Evolutionary conservation across 495 filamentous ascomycete genomes (phyloP), one percentile per base, ranked within the genome.

Genomic region (Pseudomonodictys pantanalensis): DNA sequence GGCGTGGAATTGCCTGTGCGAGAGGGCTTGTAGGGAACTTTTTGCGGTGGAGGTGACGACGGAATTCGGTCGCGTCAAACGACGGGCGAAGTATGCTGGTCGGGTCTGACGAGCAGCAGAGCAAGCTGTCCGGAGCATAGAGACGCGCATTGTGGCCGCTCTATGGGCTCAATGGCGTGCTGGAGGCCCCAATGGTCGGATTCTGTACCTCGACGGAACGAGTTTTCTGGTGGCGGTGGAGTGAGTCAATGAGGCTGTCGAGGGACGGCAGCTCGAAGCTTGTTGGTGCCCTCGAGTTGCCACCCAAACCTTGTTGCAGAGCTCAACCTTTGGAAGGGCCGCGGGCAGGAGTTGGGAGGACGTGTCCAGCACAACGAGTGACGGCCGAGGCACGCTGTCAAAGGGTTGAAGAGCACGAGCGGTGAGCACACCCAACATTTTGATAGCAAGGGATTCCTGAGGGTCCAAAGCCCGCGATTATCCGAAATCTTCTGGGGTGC

Each of bases 121-220:
- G 51, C 43, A 52, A 11, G 51, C 56, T 56, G 62, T 42, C 29
- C 57, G 55, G 52, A 66, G 52, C 17, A 51, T 52, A 49, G 52
- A 18, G 30, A 46, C 47, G 9, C 52, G 50, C 62, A 66, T 66
- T 22, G 17, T 60, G 25, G 35, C 24, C n/a, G 15, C 33, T 26
- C 7, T 28, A 11, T 24, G 26, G 22, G 42, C 30, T 41, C 29
- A 41, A 46, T 52, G 32, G 46, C 17, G 29, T 29, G 30, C 8
- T 6, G 12, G 4, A 20, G 39, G 48, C 20, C 2, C 32, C 45
- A 32, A 30, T 35, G 23, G 15, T 3, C 22, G 38, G 20, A 12
- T 29, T 29, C 45, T 23, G 28, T 7, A 33, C n/a, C n/a, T n/a
- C 22, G 15, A 42, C 22, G 32, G 45, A n/a, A n/a, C 26, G 17